Evolutionary conservation across 1,139 yeast genomes (phyloP).

Genomic region (Protomyces lactucae-debilis): DNA sequence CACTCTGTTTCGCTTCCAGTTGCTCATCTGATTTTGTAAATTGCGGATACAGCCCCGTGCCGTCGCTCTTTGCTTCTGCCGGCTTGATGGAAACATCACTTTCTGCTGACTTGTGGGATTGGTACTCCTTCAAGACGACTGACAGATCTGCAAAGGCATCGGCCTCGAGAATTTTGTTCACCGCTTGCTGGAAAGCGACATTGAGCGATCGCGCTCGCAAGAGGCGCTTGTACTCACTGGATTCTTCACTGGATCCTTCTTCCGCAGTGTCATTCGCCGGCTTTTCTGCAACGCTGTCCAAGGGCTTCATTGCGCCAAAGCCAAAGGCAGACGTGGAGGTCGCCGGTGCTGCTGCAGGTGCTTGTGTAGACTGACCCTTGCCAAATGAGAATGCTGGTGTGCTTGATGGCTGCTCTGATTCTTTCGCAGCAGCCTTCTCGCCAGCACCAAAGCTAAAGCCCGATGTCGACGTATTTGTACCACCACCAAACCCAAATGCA

Average conservation of each 20-base stretch:
- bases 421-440: background rate
- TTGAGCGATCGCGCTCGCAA: constrained; percentile 23
- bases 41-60: constrained; percentile 9
- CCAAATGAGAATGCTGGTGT: constrained; percentile 21
- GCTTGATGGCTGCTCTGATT: background rate
- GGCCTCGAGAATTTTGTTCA: background rate
- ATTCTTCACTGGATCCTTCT: background rate
- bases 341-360: background rate
- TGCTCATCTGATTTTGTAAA: background rate
- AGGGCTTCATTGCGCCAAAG: background rate
- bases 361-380: background rate
- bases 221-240: constrained; percentile 10
- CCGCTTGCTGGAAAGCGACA: constrained; percentile 32
- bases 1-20: background rate
- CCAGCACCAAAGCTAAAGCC: background rate
- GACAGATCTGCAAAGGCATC: constrained; percentile 18
- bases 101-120: background rate
- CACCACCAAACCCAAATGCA: constrained; percentile 7
- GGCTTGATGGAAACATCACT: background rate
- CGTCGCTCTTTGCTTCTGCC: background rate
- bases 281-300: background rate
- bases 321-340: background rate
- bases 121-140: constrained; percentile 11
- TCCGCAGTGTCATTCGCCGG: background rate
- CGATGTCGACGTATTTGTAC: background rate